phyloP scores from a whole-genome alignment of 2,329 filamentous ascomycete species.

The Nothophaeocryptopus gaeumannii region DNA sequence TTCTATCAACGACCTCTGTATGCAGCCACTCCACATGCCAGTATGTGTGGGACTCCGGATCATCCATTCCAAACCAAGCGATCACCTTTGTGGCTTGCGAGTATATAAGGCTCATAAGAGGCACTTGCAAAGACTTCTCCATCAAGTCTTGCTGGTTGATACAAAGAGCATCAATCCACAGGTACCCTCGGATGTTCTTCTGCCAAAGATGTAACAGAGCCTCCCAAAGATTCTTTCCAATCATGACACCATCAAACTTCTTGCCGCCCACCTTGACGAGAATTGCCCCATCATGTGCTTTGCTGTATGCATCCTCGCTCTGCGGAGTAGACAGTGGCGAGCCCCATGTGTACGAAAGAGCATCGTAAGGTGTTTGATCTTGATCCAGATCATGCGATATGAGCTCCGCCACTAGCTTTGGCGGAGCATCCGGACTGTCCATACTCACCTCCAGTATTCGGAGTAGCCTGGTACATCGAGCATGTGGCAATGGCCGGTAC shows the following conservation, averaged over 20 bases:
- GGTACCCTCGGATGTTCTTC: too few relatives aligned
- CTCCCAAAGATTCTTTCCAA: neutral
- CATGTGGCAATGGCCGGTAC: too few relatives aligned
- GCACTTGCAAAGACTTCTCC: slow-evolving; percentile 7
- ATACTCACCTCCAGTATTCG: too few relatives aligned
- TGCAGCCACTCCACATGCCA: too few relatives aligned
- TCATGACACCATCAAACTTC: neutral
- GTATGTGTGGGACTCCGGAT: too few relatives aligned
- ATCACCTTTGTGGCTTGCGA: neutral
- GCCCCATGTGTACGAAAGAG: slow-evolving; percentile 8
- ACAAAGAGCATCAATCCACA: slow-evolving; percentile 9
- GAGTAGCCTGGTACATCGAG: too few relatives aligned
- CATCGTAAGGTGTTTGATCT: neutral
- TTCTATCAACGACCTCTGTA: too few relatives aligned
- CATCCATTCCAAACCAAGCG: slow-evolving; percentile 4
- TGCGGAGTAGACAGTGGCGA: neutral
- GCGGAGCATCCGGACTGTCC: too few relatives aligned
- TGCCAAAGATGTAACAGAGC: neutral
- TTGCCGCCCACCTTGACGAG: neutral
- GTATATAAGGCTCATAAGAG: slow-evolving; percentile 3
- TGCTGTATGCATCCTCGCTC: neutral
- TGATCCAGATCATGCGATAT: too few relatives aligned
- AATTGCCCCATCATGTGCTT: neutral
- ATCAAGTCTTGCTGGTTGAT: slow-evolving; percentile 4
- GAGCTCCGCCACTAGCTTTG: too few relatives aligned